These are phyloP conservation scores for Phalaenopsis equestris DNA, from an alignment of 106 monocot genomes.

Conservation along the genomic window DNA sequence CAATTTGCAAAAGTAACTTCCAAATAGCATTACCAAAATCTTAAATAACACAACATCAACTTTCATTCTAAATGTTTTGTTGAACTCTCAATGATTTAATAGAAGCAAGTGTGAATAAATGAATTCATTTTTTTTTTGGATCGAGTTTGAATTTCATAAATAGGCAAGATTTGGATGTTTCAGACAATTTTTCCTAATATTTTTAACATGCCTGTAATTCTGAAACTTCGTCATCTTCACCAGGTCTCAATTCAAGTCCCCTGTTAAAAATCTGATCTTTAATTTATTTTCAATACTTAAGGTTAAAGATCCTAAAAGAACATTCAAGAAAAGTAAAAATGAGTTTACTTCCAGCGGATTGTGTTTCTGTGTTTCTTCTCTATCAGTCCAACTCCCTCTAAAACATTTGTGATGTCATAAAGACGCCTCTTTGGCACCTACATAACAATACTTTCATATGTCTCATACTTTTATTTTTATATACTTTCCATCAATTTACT, in stretches of 20 bases:
- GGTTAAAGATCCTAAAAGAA: background rate
- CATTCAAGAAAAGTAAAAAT: conserved; percentile 5
- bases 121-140: background rate
- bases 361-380: conserved; percentile 87
- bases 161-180: background rate
- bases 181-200: background rate
- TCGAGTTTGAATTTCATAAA: background rate
- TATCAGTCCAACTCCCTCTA: conserved; percentile 91
- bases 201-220: conserved; percentile 49
- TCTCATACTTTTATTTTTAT: background rate
- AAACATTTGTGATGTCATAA: conserved; percentile 95
- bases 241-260: conserved; percentile 46
- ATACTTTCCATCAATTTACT: background rate
- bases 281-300: conserved; percentile 4
- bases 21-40: background rate
- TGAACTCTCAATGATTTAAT: background rate
- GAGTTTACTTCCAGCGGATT: conserved; percentile 80
- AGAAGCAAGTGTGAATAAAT: background rate
- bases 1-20: background rate
- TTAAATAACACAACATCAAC: too few relatives aligned
- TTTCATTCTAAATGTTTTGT: too few relatives aligned
- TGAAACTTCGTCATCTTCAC: conserved; percentile 38
- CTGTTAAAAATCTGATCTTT: conserved; percentile 19
- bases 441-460: background rate
- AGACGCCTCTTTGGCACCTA: conserved; percentile 91